Evolutionary conservation across 129 eudicot genomes (phyloP).

Genomic region (Sambucus nigra): DNA sequence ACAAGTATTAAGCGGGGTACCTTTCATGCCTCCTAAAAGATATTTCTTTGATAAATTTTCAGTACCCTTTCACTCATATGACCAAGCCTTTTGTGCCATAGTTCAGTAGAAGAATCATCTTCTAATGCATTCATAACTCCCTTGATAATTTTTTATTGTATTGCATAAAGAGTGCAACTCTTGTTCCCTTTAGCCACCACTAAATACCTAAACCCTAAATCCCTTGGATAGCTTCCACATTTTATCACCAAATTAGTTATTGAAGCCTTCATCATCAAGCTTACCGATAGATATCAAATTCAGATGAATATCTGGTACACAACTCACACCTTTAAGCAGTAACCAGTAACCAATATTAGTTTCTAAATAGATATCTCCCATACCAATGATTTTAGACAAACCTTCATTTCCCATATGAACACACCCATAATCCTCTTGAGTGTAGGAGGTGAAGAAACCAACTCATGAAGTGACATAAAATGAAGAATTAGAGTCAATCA

Average conservation of each 20-base stretch:
- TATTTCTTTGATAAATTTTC: neutral
- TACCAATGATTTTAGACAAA: neutral
- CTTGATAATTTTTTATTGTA: neutral
- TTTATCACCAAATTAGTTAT: neutral
- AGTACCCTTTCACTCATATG: conserved; percentile 12
- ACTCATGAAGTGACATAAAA: neutral
- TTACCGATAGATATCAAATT: neutral
- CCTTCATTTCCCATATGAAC: neutral
- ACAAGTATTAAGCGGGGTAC: neutral
- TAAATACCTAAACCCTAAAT: too few species aligned
- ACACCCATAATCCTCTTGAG: neutral
- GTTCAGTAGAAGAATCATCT: neutral
- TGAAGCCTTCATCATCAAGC: neutral
- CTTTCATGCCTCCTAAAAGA: neutral
- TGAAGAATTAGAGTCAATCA: neutral
- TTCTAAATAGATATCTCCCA: neutral
- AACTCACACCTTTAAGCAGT: neutral
- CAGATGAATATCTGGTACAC: neutral
- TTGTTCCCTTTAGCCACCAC: conserved; percentile 13
- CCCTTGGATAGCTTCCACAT: conserved; percentile 8
- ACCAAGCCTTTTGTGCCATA: conserved; percentile 14
- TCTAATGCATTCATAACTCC: neutral
- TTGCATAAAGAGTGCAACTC: neutral
- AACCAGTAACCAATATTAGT: neutral
- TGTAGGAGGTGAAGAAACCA: conserved; percentile 4